These are phyloP conservation scores for Starmerella floricola DNA, from an alignment of 805 yeast species.

Conservation along the genomic window DNA sequence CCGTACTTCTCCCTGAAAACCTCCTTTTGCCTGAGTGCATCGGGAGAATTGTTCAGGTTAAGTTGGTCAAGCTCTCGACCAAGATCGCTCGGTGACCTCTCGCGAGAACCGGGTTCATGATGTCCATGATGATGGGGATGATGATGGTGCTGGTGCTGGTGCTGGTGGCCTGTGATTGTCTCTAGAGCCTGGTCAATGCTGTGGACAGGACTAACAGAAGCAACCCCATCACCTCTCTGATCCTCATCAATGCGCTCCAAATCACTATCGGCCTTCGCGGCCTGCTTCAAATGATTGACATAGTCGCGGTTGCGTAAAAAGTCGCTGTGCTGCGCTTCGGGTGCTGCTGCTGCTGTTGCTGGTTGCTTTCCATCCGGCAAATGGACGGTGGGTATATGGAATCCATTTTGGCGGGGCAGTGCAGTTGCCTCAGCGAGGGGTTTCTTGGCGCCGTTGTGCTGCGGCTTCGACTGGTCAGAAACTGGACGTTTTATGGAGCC, in stretches of 20 bases:
- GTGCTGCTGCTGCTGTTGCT: no score
- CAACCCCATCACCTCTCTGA: no score
- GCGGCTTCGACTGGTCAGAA: slow-evolving; percentile 2
- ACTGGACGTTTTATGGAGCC: slow-evolving; percentile 11
- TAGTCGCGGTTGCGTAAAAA: no score
- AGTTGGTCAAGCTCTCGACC: not conserved
- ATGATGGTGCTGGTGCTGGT: not conserved
- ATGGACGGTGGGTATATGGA: not conserved
- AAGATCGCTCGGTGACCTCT: not conserved
- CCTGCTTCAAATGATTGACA: not conserved
- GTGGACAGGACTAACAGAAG: no score
- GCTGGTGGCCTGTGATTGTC: not conserved
- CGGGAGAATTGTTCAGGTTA: not conserved
- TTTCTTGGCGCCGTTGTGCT: not conserved
- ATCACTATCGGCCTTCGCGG: not conserved
- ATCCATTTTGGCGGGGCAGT: not conserved
- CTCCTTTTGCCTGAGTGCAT: not conserved
- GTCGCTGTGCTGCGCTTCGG: no score
- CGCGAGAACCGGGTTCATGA: not conserved
- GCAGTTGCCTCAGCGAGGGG: not conserved
- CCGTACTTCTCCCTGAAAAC: not conserved
- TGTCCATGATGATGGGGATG: not conserved
- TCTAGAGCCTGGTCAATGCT: not conserved
- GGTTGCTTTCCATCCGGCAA: no score
- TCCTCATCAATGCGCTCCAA: no score